Evolutionary conservation across 169 alveolate genomes (phyloP), one percentile per base, ranked within the genome.

Genomic region (Plasmodium chabaudi): DNA sequence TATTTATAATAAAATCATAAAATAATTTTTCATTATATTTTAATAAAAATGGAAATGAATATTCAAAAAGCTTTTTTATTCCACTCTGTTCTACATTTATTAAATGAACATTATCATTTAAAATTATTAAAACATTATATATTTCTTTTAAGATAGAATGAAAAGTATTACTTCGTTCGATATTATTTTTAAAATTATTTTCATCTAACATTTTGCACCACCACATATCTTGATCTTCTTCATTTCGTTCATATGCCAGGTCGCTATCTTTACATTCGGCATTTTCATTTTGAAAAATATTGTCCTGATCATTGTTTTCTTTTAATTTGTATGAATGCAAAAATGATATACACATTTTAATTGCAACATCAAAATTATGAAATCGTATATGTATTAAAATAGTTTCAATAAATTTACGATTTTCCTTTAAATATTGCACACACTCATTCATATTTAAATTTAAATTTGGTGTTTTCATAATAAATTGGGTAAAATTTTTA

Each of bases 31-130:
- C 84, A 70, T 82, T 82, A 67, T 65, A 55, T 82, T 59, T 39
- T n/a, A 82, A 67, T 9, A 82, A 21, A 27, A 82, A 67, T 1
- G 90, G 90, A 15, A 82, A 82, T 10, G 90, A 19, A 55, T 55
- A 39, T 82, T 82, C 84, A 68, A 82, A 82, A 10, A 82, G 15
- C n/a, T 53, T 53, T 67, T 82, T 82, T 9, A 82, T 67, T 67
- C 55, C 13, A 19, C 71, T 56, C 55, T 82, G 44, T 12, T 67
- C 61, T 10, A 65, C 0, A 23, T 82, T 70, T 42, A 82, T 51
- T 27, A 82, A 19, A 25, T 82, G 90, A 19, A 82, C 34, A 44
- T 70, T 65, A 13, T 46, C 72, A 47, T 82, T 82, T 59, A 82
- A 60, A 9, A 67, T 51, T 5, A 82, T 67, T 6, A 82, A 23